Evolutionary conservation across 306 rosid species (phyloP).

Genomic region (Quercus glauca): DNA sequence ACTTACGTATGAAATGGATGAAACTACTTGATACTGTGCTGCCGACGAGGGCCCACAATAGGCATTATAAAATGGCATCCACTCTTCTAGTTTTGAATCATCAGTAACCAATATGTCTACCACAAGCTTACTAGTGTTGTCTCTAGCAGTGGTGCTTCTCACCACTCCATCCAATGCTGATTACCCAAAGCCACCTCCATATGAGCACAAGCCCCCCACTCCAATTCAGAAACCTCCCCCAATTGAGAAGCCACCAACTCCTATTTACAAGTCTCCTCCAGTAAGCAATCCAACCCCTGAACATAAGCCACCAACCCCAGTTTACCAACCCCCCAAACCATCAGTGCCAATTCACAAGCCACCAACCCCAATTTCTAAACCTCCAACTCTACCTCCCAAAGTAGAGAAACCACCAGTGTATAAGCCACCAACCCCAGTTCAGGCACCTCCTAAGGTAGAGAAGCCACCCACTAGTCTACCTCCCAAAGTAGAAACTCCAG

Average conservation of each 20-base stretch:
- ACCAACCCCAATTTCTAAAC: not conserved
- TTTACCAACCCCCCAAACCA: not conserved
- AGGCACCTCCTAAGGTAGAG: not conserved
- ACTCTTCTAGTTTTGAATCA: not conserved
- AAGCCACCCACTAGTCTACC: not conserved
- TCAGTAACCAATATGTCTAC: not conserved
- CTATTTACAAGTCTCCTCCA: not conserved
- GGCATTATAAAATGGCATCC: not conserved
- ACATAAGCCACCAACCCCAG: constrained; percentile 5
- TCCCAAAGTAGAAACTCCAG: not conserved
- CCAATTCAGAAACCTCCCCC: not conserved
- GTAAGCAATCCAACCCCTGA: constrained; percentile 1
- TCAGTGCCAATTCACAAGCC: not conserved
- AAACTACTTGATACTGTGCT: not conserved
- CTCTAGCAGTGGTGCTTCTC: not conserved
- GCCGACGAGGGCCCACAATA: not conserved
- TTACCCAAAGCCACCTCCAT: not conserved
- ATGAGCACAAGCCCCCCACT: not conserved
- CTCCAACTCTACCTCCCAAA: not conserved
- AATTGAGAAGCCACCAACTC: not conserved
- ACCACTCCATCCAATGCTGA: not conserved
- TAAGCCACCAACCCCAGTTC: not conserved
- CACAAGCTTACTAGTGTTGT: not conserved
- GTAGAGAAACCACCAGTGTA: constrained; percentile 3
- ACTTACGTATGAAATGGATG: too few species aligned